These are phyloP conservation scores for Ceratobasidium sp. DNA, from an alignment of 1,284 basidiomycete species.

Conservation along the genomic window DNA sequence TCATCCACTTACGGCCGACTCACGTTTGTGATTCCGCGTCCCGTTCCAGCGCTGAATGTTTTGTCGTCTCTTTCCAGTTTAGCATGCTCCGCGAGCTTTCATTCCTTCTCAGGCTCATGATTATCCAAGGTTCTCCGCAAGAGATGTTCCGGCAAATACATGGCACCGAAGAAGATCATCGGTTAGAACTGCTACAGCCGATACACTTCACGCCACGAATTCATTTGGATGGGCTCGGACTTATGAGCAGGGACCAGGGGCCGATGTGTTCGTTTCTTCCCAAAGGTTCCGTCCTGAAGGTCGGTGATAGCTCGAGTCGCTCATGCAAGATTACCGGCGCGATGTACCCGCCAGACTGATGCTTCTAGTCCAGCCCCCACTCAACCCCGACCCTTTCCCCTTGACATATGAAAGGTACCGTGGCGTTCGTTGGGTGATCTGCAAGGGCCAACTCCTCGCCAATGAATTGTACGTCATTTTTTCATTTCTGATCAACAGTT, in stretches of 20 bases:
- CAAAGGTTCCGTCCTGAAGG: not conserved
- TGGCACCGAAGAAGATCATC: not conserved
- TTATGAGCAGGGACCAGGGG: not conserved
- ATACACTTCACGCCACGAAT: not conserved
- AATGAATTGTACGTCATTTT: not conserved
- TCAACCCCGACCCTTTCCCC: conserved; percentile 1
- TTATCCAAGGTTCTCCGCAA: not conserved
- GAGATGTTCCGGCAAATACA: not conserved
- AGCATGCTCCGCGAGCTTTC: not conserved
- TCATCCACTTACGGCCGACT: not conserved
- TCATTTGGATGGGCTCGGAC: not conserved
- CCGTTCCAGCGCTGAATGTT: not conserved
- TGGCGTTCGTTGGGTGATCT: conserved; percentile 4
- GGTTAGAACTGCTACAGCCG: not conserved
- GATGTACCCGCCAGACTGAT: not conserved
- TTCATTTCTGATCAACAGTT: conserved; percentile 9
- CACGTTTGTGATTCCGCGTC: not conserved
- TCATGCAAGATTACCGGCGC: conserved; percentile 9
- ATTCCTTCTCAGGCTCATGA: not conserved
- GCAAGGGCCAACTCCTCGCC: not conserved
- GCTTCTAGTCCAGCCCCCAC: conserved; percentile 1
- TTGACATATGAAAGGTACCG: conserved; percentile 19
- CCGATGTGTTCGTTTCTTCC: not conserved
- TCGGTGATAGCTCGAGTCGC: not conserved
- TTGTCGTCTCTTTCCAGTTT: not conserved